phyloP scores from a whole-genome alignment of 2,329 filamentous ascomycete genomes.

The Aspergillus japonicus region DNA sequence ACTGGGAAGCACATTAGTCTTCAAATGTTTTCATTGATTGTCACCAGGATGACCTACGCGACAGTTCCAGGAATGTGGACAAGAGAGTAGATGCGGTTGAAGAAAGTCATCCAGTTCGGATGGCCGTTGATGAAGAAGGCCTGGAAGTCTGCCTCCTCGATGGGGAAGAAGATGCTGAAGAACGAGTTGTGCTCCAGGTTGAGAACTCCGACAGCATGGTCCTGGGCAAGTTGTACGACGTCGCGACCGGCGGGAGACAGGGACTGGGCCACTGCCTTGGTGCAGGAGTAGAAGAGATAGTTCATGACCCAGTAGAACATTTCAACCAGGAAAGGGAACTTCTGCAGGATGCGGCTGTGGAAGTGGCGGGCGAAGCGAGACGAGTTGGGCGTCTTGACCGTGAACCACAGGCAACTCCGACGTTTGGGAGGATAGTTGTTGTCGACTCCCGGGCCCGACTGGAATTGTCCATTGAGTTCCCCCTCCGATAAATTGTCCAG shows the following conservation, averaged over 20 bases:
- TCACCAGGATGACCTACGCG: conserved; percentile 44
- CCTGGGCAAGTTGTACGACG: conserved; percentile 49
- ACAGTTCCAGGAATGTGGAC: conserved; percentile 55
- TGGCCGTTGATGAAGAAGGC: conserved; percentile 46
- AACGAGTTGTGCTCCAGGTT: conserved; percentile 45
- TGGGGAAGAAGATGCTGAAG: conserved; percentile 41
- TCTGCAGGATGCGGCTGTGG: conserved; percentile 64
- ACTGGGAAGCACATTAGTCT: conserved; percentile 19
- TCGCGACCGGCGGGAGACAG: conserved; percentile 51
- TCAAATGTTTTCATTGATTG: not conserved
- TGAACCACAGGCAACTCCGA: conserved; percentile 48
- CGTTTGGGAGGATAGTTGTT: conserved; percentile 4
- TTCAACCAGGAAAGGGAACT: conserved; percentile 68
- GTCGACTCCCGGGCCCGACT: conserved; percentile 46
- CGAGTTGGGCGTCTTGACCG: conserved; percentile 57
- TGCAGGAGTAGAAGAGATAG: conserved; percentile 63
- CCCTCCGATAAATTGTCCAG: conserved; percentile 6
- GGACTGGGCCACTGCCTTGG: conserved; percentile 52
- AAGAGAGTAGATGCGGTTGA: conserved; percentile 52
- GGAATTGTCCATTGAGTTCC: conserved; percentile 25
- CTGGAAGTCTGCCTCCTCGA: conserved; percentile 47
- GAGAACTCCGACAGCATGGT: conserved; percentile 46
- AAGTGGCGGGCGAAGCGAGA: conserved; percentile 60
- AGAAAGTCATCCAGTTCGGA: conserved; percentile 43
- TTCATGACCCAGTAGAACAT: conserved; percentile 74